Evolutionary conservation across 345 rosid species (phyloP), one percentile per base, ranked within the genome.

Genomic region (Microthlaspi erraticum): DNA sequence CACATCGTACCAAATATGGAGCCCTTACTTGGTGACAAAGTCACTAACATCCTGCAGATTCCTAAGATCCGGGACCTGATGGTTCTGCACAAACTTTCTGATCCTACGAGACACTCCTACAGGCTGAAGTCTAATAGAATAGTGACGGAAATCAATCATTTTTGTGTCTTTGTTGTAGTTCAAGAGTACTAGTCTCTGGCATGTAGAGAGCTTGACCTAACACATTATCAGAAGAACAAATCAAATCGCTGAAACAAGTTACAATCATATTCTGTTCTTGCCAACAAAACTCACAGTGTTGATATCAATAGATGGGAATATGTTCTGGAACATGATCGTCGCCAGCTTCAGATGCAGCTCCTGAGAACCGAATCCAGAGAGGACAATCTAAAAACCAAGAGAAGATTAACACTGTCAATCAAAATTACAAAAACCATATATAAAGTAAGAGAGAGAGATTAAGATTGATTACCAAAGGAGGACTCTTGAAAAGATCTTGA

Each of bases 271-370:
- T 5, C 0, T 32, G 8, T 48, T 46, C 60, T 73, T 52, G 55
- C 9, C 11, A 64, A 29, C 31, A 53, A 53, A 36, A 56, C 98
- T 85, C 79, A 95, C 98, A 12, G 97, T 92, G 78, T 95, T 95
- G 43, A 90, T 67, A 79, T 92, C 99, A 53, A 95, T 92, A 51
- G 96, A 78, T 10, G 98, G 97, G 77, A 95, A 92, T 56, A 95
- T 95, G 69, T 95, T 95, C 86, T 95, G 97, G 79, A 92, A 92
- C 97, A 90, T 85, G 39, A 88, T 81, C 23, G 99, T 87, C 0
- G 87, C 84, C 7, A 95, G 92, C 84, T 85, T 89, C 60, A 92
- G 70, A 81, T 95, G 98, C 74, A 87, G 88, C 73, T 87, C 98
- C 65, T 84, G 96, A 56, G 85, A 72, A 57, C 93, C 96, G 72